Base-by-base conservation (phyloP, 768 basidiomycete species). In the Podaxis pistillaris region DNA sequence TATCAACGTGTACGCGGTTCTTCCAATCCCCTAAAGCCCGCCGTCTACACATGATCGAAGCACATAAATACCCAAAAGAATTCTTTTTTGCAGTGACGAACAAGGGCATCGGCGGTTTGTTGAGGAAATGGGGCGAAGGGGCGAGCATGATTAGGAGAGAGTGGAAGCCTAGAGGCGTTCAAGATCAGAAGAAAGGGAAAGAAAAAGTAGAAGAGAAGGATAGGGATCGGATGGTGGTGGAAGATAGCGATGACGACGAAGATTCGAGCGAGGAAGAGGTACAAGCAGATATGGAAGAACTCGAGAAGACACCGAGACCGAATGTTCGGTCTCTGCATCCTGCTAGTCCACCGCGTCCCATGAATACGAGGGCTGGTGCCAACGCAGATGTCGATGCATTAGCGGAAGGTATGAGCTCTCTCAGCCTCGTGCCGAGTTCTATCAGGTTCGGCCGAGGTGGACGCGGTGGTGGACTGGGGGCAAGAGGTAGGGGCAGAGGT, bases 61-160 rank as follows among this genome's bases (percentile, higher is more conserved):
- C 80, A 13, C 94, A 96, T 68, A 85, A 81, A 56, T 96, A 89
- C 70, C 93, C 94, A 4, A 92, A 92, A 70, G 86, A 94, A 69
- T 96, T 89, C 73, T 96, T 93, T 75, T 96, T 96, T 71, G 85
- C 90, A 19, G 89, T 96, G 19, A 94, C 92, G 15, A 95, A 95
- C 75, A 94, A 91, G 71, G 94, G 94, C 22, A 86, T 94, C 12
- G 93, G 92, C 12, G 91, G 89, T 3, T 75, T 94, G 17, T 72
- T 94, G 60, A 84, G 85, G 71, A 84, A 78, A 68, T 94, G 91
- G 90, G 93, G 93, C 9, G 90, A 91, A 63, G 93, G 92, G 5
- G 93, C 85, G 4, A 93, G 90, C 67, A 79, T 94, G 76, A 78
- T 94, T 58, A 81, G 93, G 41, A 83, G 83, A 11, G 78, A 83